Evolutionary conservation across 441 rosid species (phyloP), one percentile per base, ranked within the genome.

Genomic region (Melastoma candidum): DNA sequence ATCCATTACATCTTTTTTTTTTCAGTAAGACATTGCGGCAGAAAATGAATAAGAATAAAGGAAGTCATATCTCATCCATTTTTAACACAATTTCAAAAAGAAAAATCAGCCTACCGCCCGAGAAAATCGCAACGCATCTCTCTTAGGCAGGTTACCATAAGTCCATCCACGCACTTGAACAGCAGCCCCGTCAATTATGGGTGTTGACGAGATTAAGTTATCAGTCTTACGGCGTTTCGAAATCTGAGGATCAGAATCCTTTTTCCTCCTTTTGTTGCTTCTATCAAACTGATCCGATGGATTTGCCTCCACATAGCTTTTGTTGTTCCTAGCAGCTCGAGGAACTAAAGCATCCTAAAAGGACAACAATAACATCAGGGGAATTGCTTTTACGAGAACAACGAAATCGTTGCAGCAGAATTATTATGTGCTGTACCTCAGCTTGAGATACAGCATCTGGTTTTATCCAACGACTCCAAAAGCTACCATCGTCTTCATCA

Each of bases 391-490:
- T 13, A 25, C 14, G 6, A 49, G 26, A 24, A 24, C 26, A 24
- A 24, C 2, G 26, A 24, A 24, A 24, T 0, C 26, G 2, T 24
- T 1, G 26, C 12, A 24, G 26, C 25, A 52, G 24, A 41, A 39
- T 14, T 6, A 22, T 26, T 32, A 12, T n/a, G 22, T 7, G 6
- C 46, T 24, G 67, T 85, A 90, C 99, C 68, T 94, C 95, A 17
- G 99, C 97, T 47, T 75, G 80, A 44, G 80, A 76, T 24, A 94
- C 67, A 24, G 96, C 89, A 7, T 94, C 99, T 48, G 99, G 97
- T 76, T 90, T 90, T 74, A 94, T 94, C 99, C 97, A 94, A 39
- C 97, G 95, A 78, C 99, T 94, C 99, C 99, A 94, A 54, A 94
- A 94, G 64, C 87, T 87, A 54, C 95, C 86, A 78, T 94, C 97